Base-by-base conservation (phyloP, 2,329 filamentous ascomycete genomes). In the Diplodia intermedia region DNA sequence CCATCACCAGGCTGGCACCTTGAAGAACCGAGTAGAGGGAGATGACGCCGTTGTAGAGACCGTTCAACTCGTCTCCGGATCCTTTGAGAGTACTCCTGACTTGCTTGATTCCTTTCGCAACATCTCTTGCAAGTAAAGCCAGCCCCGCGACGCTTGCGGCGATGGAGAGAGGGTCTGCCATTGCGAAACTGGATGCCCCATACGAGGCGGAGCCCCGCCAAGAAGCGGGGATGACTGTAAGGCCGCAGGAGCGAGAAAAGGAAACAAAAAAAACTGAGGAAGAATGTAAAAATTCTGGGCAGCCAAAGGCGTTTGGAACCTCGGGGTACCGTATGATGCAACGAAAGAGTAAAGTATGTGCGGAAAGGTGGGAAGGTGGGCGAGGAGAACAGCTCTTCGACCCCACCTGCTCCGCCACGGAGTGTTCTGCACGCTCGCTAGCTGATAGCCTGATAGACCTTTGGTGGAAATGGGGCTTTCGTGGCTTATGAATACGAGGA, bases 141-240 rank as follows among this genome's bases (percentile, higher is more conserved):
- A 62, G 57, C 26, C 57, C 57, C 4, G 15, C 57, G 9, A 62
- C 57, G 57, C 57, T 62, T 3, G 57, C 57, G 0, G 57, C 15
- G 15, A 62, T 62, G 40, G 57, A 62, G 3, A 62, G 57, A 6
- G 57, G 57, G 8, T 62, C 57, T 9, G 43, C 20, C 57, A 62
- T 62, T 43, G 38, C 14, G 15, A 43, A 43, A 1, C 15, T 6
- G 1, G 14, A 18, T 43, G 6, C 38, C 38, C 18, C 38, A 43
- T 18, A 15, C 38, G 15, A 43, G 6, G 14, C 14, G 15, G 38
- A 7, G 14, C 15, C 12, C 6, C 12, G 6, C 15, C 4, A 1
- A 5, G 12, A 7, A 43, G 38, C 3, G 5, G 15, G 38, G 38
- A 18, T 6, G 4, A 15, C 15, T 9, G 31, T 7, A 33, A 9